Percentiles rank a stretch among this genome's conserved stretches.
These are phyloP conservation scores for Colletotrichum sp. DNA, from an alignment of 2,329 filamentous ascomycete species.

Conservation along the genomic window DNA sequence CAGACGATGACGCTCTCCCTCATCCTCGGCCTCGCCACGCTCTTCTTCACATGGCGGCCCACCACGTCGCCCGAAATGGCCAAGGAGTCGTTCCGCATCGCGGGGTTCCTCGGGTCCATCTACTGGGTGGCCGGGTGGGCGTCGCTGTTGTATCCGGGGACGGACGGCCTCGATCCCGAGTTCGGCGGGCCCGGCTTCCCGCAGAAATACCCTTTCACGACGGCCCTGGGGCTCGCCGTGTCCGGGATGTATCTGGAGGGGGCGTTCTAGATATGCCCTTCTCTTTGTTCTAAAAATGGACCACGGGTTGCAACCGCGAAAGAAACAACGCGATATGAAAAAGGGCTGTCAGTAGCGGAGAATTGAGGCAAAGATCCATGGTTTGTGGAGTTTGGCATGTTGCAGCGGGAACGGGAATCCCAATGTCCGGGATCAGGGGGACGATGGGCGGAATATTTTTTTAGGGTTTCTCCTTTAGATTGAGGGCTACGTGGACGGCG, in stretches of 20 bases:
- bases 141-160: slow-evolving; percentile 41
- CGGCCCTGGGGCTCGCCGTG: slow-evolving; percentile 1
- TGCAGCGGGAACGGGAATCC: neutral
- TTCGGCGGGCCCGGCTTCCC: slow-evolving; percentile 49
- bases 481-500: slow-evolving; percentile 3
- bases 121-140: slow-evolving; percentile 47
- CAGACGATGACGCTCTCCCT: slow-evolving; percentile 47
- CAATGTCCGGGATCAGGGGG: neutral
- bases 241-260: slow-evolving; percentile 11
- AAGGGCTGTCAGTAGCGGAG: neutral
- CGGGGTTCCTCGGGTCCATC: slow-evolving; percentile 40
- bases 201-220: slow-evolving; percentile 29
- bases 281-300: neutral
- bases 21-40: slow-evolving; percentile 40
- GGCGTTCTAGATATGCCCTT: neutral
- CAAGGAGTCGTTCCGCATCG: slow-evolving; percentile 35
- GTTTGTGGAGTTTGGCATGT: neutral
- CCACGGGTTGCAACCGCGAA: neutral
- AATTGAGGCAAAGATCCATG: neutral
- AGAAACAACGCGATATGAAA: neutral
- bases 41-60: slow-evolving; percentile 44
- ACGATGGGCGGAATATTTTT: neutral
- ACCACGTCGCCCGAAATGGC: slow-evolving; percentile 25
- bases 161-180: slow-evolving; percentile 46
- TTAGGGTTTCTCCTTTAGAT: neutral